Conservation (phyloP, 148 eudicot genomes). For the Rhododendron griersonianum region DNA sequence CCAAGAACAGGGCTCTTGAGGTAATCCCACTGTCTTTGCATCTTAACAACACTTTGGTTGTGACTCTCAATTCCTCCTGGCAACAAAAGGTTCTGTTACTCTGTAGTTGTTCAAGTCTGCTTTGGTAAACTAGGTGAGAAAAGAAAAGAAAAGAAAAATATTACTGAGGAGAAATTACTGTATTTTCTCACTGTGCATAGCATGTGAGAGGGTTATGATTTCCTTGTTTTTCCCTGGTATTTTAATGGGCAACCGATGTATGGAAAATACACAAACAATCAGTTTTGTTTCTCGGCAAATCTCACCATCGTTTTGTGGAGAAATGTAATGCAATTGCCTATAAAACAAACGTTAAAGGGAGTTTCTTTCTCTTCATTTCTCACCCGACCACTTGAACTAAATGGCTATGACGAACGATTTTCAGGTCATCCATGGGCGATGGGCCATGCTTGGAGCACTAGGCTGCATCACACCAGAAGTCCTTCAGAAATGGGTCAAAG, state of each 20-base stretch:
- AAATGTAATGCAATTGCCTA: background rate
- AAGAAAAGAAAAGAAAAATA: too few species aligned
- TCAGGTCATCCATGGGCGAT: constrained; percentile 78
- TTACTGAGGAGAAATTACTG: background rate
- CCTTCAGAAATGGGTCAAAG: constrained; percentile 70
- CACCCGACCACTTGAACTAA: background rate
- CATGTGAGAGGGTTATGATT: background rate
- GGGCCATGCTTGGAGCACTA: constrained; percentile 90
- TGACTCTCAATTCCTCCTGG: constrained; percentile 23
- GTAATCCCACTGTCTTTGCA: constrained; percentile 21
- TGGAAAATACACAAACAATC: background rate
- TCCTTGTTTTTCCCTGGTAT: background rate
- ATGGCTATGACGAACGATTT: background rate
- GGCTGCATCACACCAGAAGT: constrained; percentile 87
- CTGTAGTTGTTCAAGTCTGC: too few species aligned
- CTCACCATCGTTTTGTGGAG: background rate
- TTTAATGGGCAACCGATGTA: background rate
- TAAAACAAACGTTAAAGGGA: background rate
- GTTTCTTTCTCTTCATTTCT: background rate
- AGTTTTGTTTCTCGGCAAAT: background rate
- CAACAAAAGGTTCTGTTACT: background rate
- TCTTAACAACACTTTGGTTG: background rate
- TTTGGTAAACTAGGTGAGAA: background rate
- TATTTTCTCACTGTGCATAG: background rate
- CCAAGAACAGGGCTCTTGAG: constrained; percentile 94